Evolutionary conservation across 305 asterid genomes (phyloP).

Genomic region (Fraxinus dipetala): DNA sequence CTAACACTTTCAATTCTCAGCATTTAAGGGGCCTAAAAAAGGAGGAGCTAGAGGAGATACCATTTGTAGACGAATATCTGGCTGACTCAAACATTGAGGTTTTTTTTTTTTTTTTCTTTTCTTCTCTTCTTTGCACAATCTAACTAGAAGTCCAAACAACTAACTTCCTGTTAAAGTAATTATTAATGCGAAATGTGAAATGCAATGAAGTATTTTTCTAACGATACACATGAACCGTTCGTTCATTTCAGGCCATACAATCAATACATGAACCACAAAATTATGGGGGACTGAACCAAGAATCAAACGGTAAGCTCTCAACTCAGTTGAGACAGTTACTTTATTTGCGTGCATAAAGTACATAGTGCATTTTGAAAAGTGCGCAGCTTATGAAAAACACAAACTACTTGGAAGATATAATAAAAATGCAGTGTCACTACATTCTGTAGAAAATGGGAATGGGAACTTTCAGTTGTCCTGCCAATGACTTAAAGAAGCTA

Average conservation of each 20-base stretch:
- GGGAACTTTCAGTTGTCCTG: not conserved
- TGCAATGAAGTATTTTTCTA: not conserved
- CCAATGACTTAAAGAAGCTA: slow-evolving; percentile 13
- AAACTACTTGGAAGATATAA: slow-evolving; percentile 12
- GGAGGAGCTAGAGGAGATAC: slow-evolving; percentile 76
- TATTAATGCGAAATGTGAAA: not conserved
- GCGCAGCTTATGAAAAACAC: slow-evolving; percentile 2
- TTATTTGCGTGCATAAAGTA: slow-evolving; percentile 3
- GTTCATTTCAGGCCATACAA: slow-evolving; percentile 35
- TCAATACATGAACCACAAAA: slow-evolving; percentile 39
- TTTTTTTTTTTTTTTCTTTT: not conserved
- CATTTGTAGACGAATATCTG: slow-evolving; percentile 52
- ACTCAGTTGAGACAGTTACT: slow-evolving; percentile 15
- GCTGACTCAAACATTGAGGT: slow-evolving; percentile 70
- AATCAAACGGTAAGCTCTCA: slow-evolving; percentile 42
- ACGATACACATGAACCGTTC: not conserved
- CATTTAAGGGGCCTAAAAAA: slow-evolving; percentile 55
- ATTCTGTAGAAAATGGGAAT: not conserved
- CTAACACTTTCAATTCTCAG: slow-evolving; percentile 45
- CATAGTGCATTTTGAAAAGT: not conserved
- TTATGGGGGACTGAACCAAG: slow-evolving; percentile 35
- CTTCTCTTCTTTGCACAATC: not conserved
- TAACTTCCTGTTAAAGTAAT: not conserved
- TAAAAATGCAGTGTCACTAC: not conserved
- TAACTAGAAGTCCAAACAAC: slow-evolving; percentile 18